phyloP scores from a whole-genome alignment of 441 rosid species.

The Mallotus repandus region DNA sequence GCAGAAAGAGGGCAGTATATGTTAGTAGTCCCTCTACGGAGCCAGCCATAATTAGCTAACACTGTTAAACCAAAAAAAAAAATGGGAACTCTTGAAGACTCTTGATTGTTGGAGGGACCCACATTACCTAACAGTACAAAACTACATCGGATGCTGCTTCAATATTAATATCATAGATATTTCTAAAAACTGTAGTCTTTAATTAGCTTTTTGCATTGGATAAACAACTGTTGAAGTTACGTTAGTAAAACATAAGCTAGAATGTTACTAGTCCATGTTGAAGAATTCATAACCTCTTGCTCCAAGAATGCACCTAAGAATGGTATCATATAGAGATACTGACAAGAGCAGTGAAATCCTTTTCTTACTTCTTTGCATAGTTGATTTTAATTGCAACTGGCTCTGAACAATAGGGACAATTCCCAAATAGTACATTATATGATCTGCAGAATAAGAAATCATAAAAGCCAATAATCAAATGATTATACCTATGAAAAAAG shows the following conservation, averaged over 20 bases:
- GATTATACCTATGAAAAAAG: not conserved
- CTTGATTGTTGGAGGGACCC: too few relatives aligned
- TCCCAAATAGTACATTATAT: conserved; percentile 66
- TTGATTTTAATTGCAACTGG: conserved; percentile 62
- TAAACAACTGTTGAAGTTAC: not conserved
- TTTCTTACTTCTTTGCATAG: conserved; percentile 26
- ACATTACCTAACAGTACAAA: too few relatives aligned
- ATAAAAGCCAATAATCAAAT: conserved; percentile 15
- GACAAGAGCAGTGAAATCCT: not conserved
- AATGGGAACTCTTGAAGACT: too few relatives aligned
- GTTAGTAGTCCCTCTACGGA: too few relatives aligned
- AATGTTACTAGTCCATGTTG: not conserved
- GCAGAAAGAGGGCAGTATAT: not conserved
- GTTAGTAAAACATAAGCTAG: not conserved
- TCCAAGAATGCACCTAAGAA: too few relatives aligned
- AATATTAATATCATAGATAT: not conserved
- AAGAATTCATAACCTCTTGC: not conserved
- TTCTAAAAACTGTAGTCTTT: not conserved
- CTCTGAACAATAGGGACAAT: conserved; percentile 75
- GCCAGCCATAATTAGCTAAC: too few relatives aligned
- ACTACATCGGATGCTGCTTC: conserved; percentile 14
- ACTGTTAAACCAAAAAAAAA: too few relatives aligned
- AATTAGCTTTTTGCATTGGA: not conserved
- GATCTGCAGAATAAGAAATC: conserved; percentile 47
- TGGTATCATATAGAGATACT: not conserved